Base-by-base conservation (phyloP, 805 yeast genomes). In the Lipomyces kockii region DNA sequence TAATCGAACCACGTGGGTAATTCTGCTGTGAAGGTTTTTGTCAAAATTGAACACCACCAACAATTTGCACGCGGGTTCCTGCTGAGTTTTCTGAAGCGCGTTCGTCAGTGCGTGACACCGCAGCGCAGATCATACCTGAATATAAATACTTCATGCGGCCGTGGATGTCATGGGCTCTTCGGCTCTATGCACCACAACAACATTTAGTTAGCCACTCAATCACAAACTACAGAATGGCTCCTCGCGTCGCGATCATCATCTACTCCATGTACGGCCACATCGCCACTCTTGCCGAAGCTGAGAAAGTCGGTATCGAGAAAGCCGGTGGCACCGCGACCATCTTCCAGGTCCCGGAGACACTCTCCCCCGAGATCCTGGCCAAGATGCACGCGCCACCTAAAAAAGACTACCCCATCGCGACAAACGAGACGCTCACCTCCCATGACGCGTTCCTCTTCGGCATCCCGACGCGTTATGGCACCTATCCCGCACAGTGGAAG, bases 221-320 rank as follows among this genome's bases (percentile, higher is more conserved):
- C 49, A 43, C 22, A 11, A 1, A 17, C 49, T 43, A 29, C 32
- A 43, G 60, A 61, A 66, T 66, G 69, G 66, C 58, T 20, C 82
- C 83, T 61, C 88, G 87, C 79, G 83, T 88, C 64, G 93, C 92
- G 59, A 88, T 92, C 72, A 83, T 92, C 78, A 86, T 88, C 78
- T 92, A 92, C 84, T 88, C 97, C 51, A 78, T 89, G 73, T 91
- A 90, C 82, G 92, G 92, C 69, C 97, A 92, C 80, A 80, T 89
- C 72, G 86, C 87, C 71, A 79, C 82, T 55, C 75, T 90, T 74
- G 96, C 97, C 49, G 85, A 87, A 77, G 81, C 89, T 56, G 86
- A 86, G 75, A 84, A 89, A 80, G 80, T 80, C 64, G 97, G 97
- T 73, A 83, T 90, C 56, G 88, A 85, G 76, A 82, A 85, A 8